Conservation (phyloP, 345 rosid genomes). For the Acer negundo region DNA sequence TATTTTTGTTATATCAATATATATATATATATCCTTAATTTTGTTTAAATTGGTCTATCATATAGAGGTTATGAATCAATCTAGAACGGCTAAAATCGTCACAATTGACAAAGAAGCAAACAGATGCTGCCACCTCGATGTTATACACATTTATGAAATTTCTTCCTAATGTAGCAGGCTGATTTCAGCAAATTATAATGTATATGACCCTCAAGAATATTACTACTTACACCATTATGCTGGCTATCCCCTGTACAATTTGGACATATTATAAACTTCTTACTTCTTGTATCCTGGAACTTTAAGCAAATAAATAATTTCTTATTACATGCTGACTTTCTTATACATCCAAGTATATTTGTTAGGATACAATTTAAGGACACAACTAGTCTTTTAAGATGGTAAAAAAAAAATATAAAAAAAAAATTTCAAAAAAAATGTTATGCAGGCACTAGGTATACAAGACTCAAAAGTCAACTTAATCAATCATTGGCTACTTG, state of each 20-base stretch:
- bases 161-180: too few relatives aligned
- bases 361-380: constrained; percentile 2
- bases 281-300: background rate
- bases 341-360: background rate
- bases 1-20: too few relatives aligned
- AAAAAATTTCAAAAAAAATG: background rate
- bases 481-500: background rate
- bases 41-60: too few relatives aligned
- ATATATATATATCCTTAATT: too few relatives aligned
- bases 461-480: background rate
- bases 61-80: too few relatives aligned
- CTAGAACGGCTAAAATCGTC: too few relatives aligned
- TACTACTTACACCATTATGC: background rate
- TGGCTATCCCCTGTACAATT: background rate
- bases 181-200: too few relatives aligned
- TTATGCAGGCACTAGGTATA: background rate
- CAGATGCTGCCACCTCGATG: too few relatives aligned
- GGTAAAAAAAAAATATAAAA: background rate
- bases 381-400: background rate
- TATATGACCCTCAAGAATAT: background rate
- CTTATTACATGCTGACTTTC: background rate
- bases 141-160: too few relatives aligned
- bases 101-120: too few relatives aligned
- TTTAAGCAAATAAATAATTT: background rate
- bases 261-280: background rate